These are phyloP conservation scores for Dendrocalamus sinicus DNA, from an alignment of 176 grass and related monocot genomes.

Conservation along the genomic window DNA sequence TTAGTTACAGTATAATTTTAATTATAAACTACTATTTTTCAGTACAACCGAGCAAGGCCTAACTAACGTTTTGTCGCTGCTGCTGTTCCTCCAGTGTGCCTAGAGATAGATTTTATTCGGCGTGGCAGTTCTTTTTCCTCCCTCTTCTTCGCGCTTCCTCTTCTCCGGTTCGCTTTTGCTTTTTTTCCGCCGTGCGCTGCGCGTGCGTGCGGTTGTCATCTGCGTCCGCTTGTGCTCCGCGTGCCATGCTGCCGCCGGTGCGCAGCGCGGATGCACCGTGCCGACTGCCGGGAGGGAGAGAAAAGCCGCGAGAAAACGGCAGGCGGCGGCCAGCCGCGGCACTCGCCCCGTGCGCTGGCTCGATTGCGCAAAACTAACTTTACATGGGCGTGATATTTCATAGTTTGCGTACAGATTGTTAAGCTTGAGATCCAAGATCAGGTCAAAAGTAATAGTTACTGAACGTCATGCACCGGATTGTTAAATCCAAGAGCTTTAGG, in stretches of 20 bases:
- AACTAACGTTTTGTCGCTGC: background rate
- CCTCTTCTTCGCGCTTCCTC: background rate
- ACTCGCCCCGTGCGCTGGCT: no score
- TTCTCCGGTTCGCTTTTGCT: background rate
- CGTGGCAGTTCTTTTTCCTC: background rate
- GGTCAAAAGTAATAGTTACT: background rate
- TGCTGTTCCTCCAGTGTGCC: background rate
- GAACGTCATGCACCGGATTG: background rate
- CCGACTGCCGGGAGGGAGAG: background rate
- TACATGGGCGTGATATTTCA: no score
- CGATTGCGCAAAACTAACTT: no score
- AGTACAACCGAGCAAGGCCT: fast-evolving
- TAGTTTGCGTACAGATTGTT: no score
- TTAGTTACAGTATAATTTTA: no score
- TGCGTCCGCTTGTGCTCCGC: background rate
- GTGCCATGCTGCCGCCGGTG: background rate
- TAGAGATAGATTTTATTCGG: background rate
- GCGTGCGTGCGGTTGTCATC: no score
- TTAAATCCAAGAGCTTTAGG: no score
- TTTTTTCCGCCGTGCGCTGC: background rate
- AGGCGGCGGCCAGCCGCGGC: background rate
- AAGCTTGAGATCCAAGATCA: no score
- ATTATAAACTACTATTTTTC: no score
- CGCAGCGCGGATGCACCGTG: background rate
- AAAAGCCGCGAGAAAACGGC: background rate